A percentile compares a stretch with the other conserved stretches of the same genome.
Conservation (phyloP, 768 basidiomycete genomes). For the Boletus rubescentipes region DNA sequence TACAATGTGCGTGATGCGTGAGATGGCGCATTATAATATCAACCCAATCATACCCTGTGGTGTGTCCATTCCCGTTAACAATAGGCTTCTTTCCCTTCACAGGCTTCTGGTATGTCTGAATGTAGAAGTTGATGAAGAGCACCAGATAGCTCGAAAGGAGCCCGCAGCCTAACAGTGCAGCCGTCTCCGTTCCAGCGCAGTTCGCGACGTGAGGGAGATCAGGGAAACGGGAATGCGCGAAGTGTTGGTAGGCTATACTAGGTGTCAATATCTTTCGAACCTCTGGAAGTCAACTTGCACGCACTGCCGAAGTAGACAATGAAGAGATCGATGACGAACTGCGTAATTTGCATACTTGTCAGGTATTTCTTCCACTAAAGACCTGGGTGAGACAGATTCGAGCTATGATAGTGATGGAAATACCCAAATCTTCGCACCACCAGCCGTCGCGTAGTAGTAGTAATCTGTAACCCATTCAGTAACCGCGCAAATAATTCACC, state of each 20-base stretch:
- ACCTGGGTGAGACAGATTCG: neutral
- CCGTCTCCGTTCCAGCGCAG: constrained; percentile 86
- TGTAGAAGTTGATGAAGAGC: constrained; percentile 95
- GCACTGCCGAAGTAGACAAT: constrained; percentile 93
- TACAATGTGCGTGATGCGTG: constrained; percentile 10
- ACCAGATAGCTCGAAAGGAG: constrained; percentile 89
- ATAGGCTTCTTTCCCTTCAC: constrained; percentile 32
- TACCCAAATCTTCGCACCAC: constrained; percentile 96
- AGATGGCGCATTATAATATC: neutral
- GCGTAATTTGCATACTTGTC: constrained; percentile 93
- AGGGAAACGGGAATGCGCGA: constrained; percentile 60
- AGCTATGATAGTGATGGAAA: constrained; percentile 17
- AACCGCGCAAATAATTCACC: neutral
- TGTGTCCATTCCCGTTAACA: constrained; percentile 46
- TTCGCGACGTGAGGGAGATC: constrained; percentile 69
- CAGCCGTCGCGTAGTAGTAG: constrained; percentile 98
- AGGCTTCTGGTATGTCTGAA: constrained; percentile 79
- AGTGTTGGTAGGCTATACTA: constrained; percentile 73
- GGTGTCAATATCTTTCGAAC: constrained; percentile 7
- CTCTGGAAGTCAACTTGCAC: constrained; percentile 34
- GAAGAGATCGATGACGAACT: constrained; percentile 91
- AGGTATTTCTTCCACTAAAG: constrained; percentile 97
- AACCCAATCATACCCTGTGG: constrained; percentile 27
- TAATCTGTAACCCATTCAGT: constrained; percentile 61
- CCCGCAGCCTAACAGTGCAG: constrained; percentile 86